Base-by-base conservation (phyloP, 2,329 filamentous ascomycete species). In the Fusarium marasasianum region DNA sequence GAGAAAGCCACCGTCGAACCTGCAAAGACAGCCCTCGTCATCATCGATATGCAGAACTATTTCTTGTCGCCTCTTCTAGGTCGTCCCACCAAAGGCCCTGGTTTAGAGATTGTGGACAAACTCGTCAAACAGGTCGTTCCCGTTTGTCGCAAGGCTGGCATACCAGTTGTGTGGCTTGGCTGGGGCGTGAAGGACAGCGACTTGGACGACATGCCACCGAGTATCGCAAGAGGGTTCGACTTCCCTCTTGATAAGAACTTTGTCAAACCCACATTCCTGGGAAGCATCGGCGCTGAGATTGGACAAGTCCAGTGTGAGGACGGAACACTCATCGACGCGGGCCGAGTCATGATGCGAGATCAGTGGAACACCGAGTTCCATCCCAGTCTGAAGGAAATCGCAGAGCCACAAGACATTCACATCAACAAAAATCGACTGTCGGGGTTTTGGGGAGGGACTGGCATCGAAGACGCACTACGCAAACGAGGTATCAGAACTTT, bases 131-230 rank as follows among this genome's bases (percentile, higher is more conserved):
- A 58, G 1, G 10, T 37, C 18, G n/a, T 58, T 47, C 55, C 40
- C 0, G n/a, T n/a, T 8, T 48, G 41, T 14, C 41, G 55, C 7
- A 58, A 29, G 3, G 41, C 40, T 3, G 31, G n/a, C 0, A 58
- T 58, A 5, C 18, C 41, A 0, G 31, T 58, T 5, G 18, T 48
- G 1, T 58, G 55, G 55, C 55, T 58, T 11, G 41, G 55, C 9
- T 58, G 31, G 55, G 55, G 31, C 0, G 31, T 37, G 2, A 6
- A 57, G 1, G 31, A 45, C 5, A 26, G 10, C 2, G 40, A 57
- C 4, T 1, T 37, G 0, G 31, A 57, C 0, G n/a, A 47, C 1
- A 57, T 57, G 18, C 54, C 54, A 0, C 40, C 40, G 0, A 35
- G 40, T 18, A 47, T 57, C 5, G 29, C 54, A 13, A 22, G 54